phyloP scores from a whole-genome alignment of 805 yeast species.

The Alloascoidea africana region DNA sequence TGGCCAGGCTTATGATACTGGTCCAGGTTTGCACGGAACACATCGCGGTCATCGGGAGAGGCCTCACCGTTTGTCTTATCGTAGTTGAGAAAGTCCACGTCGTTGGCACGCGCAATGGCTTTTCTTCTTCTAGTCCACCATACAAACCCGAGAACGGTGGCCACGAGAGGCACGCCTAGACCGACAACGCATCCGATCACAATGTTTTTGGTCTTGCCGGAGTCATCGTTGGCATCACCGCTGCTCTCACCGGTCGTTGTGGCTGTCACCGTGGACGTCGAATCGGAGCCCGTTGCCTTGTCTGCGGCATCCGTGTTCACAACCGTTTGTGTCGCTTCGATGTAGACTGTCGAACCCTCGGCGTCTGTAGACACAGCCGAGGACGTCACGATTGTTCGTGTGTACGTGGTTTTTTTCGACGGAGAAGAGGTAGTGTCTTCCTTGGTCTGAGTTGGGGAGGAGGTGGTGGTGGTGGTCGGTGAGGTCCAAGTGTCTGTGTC shows the following conservation, averaged over 20 bases:
- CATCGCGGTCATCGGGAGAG: conserved; percentile 15
- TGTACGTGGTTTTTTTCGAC: too few species aligned
- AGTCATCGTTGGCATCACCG: conserved; percentile 16
- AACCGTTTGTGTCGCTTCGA: neutral
- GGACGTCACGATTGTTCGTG: too few species aligned
- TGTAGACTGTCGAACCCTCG: neutral
- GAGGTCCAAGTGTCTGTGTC: too few species aligned
- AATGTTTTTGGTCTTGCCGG: conserved; percentile 32
- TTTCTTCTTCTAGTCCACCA: conserved; percentile 10
- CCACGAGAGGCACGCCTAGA: conserved; percentile 47
- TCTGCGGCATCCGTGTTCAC: neutral
- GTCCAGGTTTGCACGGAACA: conserved; percentile 20
- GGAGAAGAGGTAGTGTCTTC: too few species aligned
- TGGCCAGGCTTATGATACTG: conserved; percentile 17
- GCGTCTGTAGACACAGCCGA: neutral
- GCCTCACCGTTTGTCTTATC: conserved; percentile 7
- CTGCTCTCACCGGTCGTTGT: neutral
- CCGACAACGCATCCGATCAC: conserved; percentile 62
- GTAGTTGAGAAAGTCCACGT: conserved; percentile 8
- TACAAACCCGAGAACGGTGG: conserved; percentile 19
- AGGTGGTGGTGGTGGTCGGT: too few species aligned
- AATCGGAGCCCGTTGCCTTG: neutral
- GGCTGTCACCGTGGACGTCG: neutral
- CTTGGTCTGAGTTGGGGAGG: too few species aligned
- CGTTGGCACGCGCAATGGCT: conserved; percentile 8